phyloP scores from a whole-genome alignment of 352 stramenopile genomes.

The Pythium aphanidermatum region DNA sequence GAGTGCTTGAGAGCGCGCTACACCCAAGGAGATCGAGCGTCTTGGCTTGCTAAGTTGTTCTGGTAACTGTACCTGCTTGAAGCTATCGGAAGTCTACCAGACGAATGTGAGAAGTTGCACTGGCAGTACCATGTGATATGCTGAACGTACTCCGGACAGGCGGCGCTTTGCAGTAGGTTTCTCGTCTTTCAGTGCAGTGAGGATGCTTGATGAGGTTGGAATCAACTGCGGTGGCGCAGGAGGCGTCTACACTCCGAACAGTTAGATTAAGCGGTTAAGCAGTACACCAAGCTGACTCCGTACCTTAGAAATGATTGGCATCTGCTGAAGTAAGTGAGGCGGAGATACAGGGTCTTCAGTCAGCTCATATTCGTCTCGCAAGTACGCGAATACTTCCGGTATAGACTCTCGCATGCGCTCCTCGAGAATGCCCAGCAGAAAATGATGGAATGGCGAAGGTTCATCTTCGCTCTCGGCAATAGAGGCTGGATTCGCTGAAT shows the following conservation, averaged over 20 bases:
- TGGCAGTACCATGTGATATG: background rate
- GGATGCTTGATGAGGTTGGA: conserved; percentile 33
- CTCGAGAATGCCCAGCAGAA: conserved; percentile 47
- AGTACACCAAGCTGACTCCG: background rate
- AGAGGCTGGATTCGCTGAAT: conserved; percentile 57
- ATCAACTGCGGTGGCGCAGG: background rate
- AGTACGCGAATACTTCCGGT: conserved; percentile 39
- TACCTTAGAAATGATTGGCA: conserved; percentile 5
- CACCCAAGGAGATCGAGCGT: background rate
- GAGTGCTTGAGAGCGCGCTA: too few relatives aligned
- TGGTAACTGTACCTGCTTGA: conserved; percentile 18
- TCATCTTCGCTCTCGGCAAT: conserved; percentile 56
- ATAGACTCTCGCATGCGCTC: conserved; percentile 32
- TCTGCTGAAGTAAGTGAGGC: too few relatives aligned
- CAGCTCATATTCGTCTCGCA: conserved; percentile 56
- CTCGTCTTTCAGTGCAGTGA: conserved; percentile 60
- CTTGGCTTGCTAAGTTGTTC: conserved; percentile 2
- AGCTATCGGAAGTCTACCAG: conserved; percentile 10
- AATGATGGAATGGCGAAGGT: conserved; percentile 65
- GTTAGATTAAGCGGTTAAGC: background rate
- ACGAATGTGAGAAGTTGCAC: background rate
- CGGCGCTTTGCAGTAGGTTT: conserved; percentile 13
- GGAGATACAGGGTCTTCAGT: too few relatives aligned
- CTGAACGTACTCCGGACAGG: conserved; percentile 5
- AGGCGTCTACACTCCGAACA: background rate